Evolutionary conservation across 106 monocot species (phyloP), one percentile per base, ranked within the genome.

Genomic region (Apostasia ramifera): DNA sequence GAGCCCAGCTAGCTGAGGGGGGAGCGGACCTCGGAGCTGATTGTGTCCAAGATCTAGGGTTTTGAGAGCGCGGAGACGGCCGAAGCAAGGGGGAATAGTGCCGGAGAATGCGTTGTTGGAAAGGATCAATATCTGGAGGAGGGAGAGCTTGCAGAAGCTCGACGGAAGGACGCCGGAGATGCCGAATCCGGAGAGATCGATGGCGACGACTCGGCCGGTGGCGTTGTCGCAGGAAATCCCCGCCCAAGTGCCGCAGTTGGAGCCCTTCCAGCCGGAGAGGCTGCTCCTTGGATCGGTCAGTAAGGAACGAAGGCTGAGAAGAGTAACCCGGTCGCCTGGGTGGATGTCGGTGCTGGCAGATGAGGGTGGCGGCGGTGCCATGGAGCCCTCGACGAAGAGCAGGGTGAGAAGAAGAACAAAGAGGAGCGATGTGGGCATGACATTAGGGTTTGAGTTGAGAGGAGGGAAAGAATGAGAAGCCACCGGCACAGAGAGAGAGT

Each of bases 61-160:
- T 43, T 57, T 68, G n/a, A 90, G 90, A 12, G 15, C 38, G 6
- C 10, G 53, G 59, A 90, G 61, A 2, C 10, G 5, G 6, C 67
- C 72, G 56, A 91, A 57, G 74, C 91, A 91, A 2, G 69, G 13
- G 6, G 80, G 91, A 5, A 87, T 69, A 40, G 26, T 1, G 54
- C 80, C 82, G 49, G 77, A 67, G 75, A 91, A 40, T 57, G 63
- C 6, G 70, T 84, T 87, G 59, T 10, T 6, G 71, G 88, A 44
- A 44, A 92, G 85, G 53, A 67, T 40, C 5, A 84, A 72, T 70
- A 70, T 55, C 69, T 70, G 41, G 57, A 91, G 79, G 37, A 51
- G 44, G 57, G 79, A 14, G 74, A 91, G 84, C 5, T 41, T 68
- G 80, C 86, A 91, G 77, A 91, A 49, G 39, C 61, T 59, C 5